phyloP scores from a whole-genome alignment of 176 grass and related monocot genomes.

The Pharus latifolius region DNA sequence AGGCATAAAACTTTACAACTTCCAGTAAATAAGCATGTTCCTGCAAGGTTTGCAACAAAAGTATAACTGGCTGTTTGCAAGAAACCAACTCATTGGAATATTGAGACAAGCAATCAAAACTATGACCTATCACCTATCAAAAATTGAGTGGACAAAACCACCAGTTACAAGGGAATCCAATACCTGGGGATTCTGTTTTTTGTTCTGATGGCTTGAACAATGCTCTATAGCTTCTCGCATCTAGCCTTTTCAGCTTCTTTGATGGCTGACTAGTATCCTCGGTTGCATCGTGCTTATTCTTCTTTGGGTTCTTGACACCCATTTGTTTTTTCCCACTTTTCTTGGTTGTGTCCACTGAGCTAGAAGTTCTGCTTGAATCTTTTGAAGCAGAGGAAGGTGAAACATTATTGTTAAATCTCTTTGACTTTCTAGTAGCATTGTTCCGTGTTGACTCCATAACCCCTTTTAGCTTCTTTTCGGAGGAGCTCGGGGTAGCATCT shows the following conservation, averaged over 20 bases:
- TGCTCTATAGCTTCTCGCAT: slow-evolving; percentile 15
- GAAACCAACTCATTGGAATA: neutral
- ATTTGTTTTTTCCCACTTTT: slow-evolving; percentile 14
- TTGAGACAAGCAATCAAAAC: neutral
- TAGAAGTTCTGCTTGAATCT: slow-evolving; percentile 8
- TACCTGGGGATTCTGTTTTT: slow-evolving; percentile 14
- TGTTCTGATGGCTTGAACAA: neutral
- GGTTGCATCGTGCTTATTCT: neutral
- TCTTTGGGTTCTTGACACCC: neutral
- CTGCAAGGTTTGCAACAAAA: neutral
- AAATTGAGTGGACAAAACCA: neutral
- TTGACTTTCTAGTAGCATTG: slow-evolving; percentile 1
- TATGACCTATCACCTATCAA: neutral
- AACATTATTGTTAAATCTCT: neutral
- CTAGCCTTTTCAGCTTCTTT: slow-evolving; percentile 38
- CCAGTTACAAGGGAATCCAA: neutral
- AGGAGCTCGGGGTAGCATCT: neutral
- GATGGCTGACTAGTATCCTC: neutral
- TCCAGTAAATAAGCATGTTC: neutral
- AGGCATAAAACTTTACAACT: neutral
- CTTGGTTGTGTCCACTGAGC: neutral
- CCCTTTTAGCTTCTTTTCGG: slow-evolving; percentile 6
- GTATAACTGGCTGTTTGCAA: slow-evolving; percentile 4
- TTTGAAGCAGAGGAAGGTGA: slow-evolving; percentile 9
- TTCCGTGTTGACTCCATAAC: neutral